Percentiles rank a stretch among this genome's conserved stretches.
Conservation (phyloP, 352 stramenopile genomes). For the Globisporangium radiosum region DNA sequence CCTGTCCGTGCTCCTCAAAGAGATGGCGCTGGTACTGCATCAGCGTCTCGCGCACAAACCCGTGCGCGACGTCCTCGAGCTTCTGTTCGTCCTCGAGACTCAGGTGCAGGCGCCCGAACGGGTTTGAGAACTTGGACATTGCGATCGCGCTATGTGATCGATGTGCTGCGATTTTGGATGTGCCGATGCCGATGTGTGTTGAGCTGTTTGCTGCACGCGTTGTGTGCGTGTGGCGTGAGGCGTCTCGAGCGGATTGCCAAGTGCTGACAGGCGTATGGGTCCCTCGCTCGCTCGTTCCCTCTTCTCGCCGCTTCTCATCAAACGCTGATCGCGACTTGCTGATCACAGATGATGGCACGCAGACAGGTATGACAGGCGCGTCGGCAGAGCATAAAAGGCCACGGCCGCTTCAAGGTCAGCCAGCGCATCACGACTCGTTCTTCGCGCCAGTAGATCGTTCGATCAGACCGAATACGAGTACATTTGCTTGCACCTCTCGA, state of each 20-base stretch:
- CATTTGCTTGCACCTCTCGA: too few relatives aligned
- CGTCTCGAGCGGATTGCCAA: background rate
- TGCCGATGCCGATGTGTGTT: too few relatives aligned
- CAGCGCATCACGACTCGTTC: too few relatives aligned
- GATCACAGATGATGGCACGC: background rate
- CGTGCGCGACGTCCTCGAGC: conserved; percentile 5
- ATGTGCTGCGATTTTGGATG: too few relatives aligned
- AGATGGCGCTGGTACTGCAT: conserved; percentile 13
- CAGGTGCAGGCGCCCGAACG: conserved; percentile 7
- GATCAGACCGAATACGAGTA: too few relatives aligned
- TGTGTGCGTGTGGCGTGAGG: background rate
- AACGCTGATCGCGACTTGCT: background rate
- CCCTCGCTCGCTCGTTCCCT: too few relatives aligned
- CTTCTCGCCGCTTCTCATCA: background rate
- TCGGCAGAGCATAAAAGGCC: background rate
- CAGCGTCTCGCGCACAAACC: conserved; percentile 14
- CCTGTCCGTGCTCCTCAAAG: conserved; percentile 1
- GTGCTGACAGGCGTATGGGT: background rate
- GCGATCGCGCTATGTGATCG: background rate
- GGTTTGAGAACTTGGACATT: conserved; percentile 13
- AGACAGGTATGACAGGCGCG: background rate
- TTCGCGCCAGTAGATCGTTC: too few relatives aligned
- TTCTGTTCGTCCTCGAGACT: conserved; percentile 8
- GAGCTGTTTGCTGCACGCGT: too few relatives aligned
- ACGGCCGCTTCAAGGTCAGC: background rate